Conservation (phyloP, 768 basidiomycete species). For the Mycena galericulata region DNA sequence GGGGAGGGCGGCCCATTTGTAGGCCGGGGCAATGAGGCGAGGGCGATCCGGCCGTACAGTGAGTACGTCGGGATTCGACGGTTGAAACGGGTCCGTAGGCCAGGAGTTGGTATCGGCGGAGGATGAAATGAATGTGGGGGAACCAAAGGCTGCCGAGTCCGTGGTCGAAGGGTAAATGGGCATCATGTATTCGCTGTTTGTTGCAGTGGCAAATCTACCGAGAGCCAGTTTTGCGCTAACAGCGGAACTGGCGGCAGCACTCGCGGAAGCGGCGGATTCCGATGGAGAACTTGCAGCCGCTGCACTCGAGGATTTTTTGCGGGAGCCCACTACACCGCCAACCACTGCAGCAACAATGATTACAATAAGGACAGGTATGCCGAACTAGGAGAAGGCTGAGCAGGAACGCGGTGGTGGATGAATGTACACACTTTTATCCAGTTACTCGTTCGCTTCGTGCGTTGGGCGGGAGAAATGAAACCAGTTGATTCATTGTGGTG, state of each 20-base stretch:
- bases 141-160: constrained; percentile 76
- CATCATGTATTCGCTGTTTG: constrained; percentile 81
- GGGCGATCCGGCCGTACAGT: constrained; percentile 83
- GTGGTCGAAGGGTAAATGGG: constrained; percentile 94
- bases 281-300: constrained; percentile 48
- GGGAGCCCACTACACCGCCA: constrained; percentile 86
- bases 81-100: constrained; percentile 85
- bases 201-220: constrained; percentile 81
- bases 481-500: constrained; percentile 80
- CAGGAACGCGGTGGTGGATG: neutral
- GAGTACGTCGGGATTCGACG: constrained; percentile 70
- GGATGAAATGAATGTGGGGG: constrained; percentile 75
- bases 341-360: constrained; percentile 77
- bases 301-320: constrained; percentile 45
- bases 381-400: constrained; percentile 49
- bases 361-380: constrained; percentile 73
- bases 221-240: constrained; percentile 68
- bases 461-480: constrained; percentile 65
- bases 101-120: constrained; percentile 64
- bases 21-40: constrained; percentile 89
- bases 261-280: constrained; percentile 53
- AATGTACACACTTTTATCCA: constrained; percentile 67
- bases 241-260: constrained; percentile 67
- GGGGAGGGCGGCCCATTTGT: constrained; percentile 94
- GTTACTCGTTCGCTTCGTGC: constrained; percentile 69